Evolutionary conservation across 2,329 filamentous ascomycete species (phyloP).

Genomic region (Talaromyces sp.): DNA sequence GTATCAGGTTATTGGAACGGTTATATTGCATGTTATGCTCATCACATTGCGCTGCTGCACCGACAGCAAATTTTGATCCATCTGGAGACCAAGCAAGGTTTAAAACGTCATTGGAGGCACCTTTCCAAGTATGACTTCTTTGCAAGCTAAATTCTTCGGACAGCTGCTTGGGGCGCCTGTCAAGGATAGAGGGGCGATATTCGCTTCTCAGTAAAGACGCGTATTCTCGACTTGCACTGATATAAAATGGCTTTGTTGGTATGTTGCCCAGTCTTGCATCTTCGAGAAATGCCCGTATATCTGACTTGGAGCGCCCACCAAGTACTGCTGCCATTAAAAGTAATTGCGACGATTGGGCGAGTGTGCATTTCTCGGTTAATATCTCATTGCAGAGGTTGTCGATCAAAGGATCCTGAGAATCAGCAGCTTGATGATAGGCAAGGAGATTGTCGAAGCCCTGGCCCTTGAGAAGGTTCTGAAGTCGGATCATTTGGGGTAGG

Average conservation of each 20-base stretch:
- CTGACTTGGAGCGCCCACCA: slow-evolving; percentile 17
- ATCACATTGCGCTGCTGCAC: slow-evolving; percentile 53
- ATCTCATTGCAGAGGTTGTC: slow-evolving; percentile 9
- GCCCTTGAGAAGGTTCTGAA: slow-evolving; percentile 11
- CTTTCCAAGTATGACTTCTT: slow-evolving; percentile 45
- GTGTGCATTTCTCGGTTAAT: neutral
- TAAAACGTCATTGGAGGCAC: slow-evolving; percentile 55
- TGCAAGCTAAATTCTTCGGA: neutral
- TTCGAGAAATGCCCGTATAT: slow-evolving; percentile 21
- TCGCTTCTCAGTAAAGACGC: neutral
- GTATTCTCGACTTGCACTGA: slow-evolving; percentile 10
- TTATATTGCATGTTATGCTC: slow-evolving; percentile 57
- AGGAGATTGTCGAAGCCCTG: slow-evolving; percentile 12
- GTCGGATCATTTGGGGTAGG: slow-evolving; percentile 14
- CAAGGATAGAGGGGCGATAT: neutral
- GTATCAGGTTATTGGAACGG: slow-evolving; percentile 51
- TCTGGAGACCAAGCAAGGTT: slow-evolving; percentile 53
- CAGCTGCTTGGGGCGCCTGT: slow-evolving; percentile 16
- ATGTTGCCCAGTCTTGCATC: slow-evolving; percentile 21
- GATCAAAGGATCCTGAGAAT: slow-evolving; percentile 2
- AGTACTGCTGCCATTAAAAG: slow-evolving; percentile 16
- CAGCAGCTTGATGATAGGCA: slow-evolving; percentile 9
- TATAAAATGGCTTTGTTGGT: slow-evolving; percentile 17
- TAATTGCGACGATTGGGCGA: slow-evolving; percentile 5
- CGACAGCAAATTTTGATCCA: slow-evolving; percentile 52